phyloP scores from a whole-genome alignment of 495 filamentous ascomycete species.

The Pseudoneurospora amorphoporcata region DNA sequence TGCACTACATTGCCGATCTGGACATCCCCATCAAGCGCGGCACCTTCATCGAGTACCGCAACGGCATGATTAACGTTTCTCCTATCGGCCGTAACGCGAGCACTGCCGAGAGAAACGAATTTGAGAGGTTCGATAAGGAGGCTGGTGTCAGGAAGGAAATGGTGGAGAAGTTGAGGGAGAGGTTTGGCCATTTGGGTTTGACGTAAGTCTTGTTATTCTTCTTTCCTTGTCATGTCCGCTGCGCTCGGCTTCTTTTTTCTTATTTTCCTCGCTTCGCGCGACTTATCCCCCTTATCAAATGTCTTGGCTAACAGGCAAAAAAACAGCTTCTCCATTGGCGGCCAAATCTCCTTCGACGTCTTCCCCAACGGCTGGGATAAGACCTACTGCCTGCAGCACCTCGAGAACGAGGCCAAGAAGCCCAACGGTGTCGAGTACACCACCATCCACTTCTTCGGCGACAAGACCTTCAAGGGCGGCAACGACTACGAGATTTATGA shows the following conservation, averaged over 20 bases:
- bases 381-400: conserved; percentile 86
- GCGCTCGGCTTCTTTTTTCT: neutral
- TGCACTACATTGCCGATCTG: conserved; percentile 83
- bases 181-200: conserved; percentile 72
- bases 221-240: neutral
- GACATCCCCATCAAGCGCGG: conserved; percentile 85
- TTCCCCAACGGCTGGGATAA: conserved; percentile 98
- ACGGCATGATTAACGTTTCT: conserved; percentile 93
- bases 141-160: conserved; percentile 63
- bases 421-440: conserved; percentile 63
- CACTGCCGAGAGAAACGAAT: conserved; percentile 68
- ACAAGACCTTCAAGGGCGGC: conserved; percentile 81
- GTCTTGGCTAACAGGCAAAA: neutral
- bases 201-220: conserved; percentile 52
- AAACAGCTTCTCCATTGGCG: conserved; percentile 77
- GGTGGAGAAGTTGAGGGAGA: conserved; percentile 62
- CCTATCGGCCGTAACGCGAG: conserved; percentile 89
- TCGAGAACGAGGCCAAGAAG: conserved; percentile 67
- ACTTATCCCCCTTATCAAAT: neutral
- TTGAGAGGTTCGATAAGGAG: conserved; percentile 64
- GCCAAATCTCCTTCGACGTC: conserved; percentile 96
- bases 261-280: neutral
- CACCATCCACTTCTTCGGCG: conserved; percentile 95
- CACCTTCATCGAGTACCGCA: conserved; percentile 93
- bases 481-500: conserved; percentile 92